A percentile compares a stretch with the other conserved stretches of the same genome.
Conservation (phyloP, 306 rosid species). For the Begonia fuchsioides region DNA sequence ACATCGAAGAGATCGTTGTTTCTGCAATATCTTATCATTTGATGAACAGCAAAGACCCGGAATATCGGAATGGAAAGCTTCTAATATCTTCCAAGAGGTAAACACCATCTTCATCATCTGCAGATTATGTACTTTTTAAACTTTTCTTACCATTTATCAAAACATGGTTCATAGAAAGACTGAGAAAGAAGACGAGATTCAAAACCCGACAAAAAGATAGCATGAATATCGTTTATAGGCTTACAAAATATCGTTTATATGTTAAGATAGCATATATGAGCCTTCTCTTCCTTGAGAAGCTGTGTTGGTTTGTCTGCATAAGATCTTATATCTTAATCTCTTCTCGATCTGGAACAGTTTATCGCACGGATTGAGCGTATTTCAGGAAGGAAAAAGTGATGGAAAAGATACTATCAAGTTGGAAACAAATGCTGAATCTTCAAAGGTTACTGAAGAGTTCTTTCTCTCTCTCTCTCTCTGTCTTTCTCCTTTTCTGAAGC, state of each 20-base stretch:
- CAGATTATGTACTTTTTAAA: too few relatives aligned
- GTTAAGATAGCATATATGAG: too few relatives aligned
- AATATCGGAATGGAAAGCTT: conserved; percentile 88
- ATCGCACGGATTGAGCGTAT: conserved; percentile 71
- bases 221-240: too few relatives aligned
- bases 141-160: too few relatives aligned
- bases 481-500: background rate
- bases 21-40: conserved; percentile 72
- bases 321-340: conserved; percentile 3
- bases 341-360: conserved; percentile 46
- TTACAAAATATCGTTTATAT: too few relatives aligned
- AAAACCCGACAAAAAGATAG: too few relatives aligned
- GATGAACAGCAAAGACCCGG: conserved; percentile 49
- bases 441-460: conserved; percentile 32
- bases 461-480: background rate
- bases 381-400: conserved; percentile 54
- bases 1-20: conserved; percentile 71
- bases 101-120: background rate
- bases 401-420: conserved; percentile 46
- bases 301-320: background rate
- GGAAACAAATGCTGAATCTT: conserved; percentile 49
- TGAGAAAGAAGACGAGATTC: background rate
- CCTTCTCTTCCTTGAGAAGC: background rate
- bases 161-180: too few relatives aligned
- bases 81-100: conserved; percentile 73